phyloP scores from a whole-genome alignment of 2,329 filamentous ascomycete genomes.

The Colletotrichum tanaceti region DNA sequence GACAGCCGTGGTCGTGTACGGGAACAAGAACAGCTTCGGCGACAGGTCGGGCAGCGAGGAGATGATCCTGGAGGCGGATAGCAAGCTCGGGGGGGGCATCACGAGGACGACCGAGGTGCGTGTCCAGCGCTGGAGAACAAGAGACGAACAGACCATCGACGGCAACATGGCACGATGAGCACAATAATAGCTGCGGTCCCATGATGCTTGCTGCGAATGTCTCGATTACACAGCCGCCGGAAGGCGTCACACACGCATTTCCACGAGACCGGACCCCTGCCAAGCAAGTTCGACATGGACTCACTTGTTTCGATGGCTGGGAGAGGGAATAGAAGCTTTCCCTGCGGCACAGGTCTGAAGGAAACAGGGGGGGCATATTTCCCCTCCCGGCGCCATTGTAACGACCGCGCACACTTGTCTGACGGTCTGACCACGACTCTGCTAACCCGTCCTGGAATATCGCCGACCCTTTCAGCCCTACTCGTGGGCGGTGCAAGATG shows the following conservation, averaged over 20 bases:
- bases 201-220: too few species aligned
- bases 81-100: constrained; percentile 12
- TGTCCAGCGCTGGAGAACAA: constrained; percentile 23
- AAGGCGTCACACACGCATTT: too few species aligned
- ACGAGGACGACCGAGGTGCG: constrained; percentile 36
- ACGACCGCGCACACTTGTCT: neutral
- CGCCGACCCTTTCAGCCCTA: constrained; percentile 6
- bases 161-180: too few species aligned
- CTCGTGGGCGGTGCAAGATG: neutral
- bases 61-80: constrained; percentile 9
- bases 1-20: constrained; percentile 14
- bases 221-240: too few species aligned
- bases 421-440: neutral
- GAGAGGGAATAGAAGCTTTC: too few species aligned
- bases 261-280: neutral
- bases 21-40: constrained; percentile 19
- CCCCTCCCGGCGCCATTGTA: neutral
- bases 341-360: neutral
- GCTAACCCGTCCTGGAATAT: neutral
- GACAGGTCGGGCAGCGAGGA: constrained; percentile 34
- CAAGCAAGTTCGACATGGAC: neutral
- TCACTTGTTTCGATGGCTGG: neutral
- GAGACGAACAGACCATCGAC: too few species aligned
- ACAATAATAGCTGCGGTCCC: too few species aligned
- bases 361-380: neutral